Base-by-base conservation (phyloP, 306 rosid species). In the Inga laurina region DNA sequence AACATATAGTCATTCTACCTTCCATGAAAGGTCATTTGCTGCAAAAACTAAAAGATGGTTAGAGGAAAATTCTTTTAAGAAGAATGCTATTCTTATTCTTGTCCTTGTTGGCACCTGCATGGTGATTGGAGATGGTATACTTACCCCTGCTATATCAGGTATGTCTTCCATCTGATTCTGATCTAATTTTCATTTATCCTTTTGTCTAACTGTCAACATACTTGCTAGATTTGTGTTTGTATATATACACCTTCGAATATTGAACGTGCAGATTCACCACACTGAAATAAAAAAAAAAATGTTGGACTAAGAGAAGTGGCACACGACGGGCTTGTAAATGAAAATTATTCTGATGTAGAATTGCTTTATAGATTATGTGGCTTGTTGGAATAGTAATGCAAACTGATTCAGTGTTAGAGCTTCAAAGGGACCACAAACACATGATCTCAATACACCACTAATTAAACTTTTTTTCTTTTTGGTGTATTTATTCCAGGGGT, bases 111-210 rank as follows among this genome's bases (percentile, higher is more conserved):
- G 98, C 80, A 92, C 98, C 83, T 92, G 97, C 86, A 94, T 92
- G 97, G 94, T 91, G 65, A 89, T 94, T 74, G 98, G 98, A 78
- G 98, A 94, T 86, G 98, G 98, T 48, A 94, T 94, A 89, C 93
- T 94, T 77, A 94, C 98, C 72, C 98, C 98, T 43, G 98, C 95
- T 45, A 92, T 94, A 78, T 94, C 98, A 67, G 98, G 98, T 92
- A 80, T 73, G 61, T 52, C 70, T 71, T 90, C 66, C 56, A 57
- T 85, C 79, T 73, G 59, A 73, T 83, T 67, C 71, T 79, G 37
- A 81, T 85, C 41, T 62, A 37, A 45, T 78, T 72, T 51, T 62
- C 43, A 49, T 74, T 44, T 74, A 44, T 78, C 70, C 48, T 24
- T 78, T 69, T 64, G 46, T 71, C 67, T 81, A 5, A 39, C 16